Percentiles rank a stretch among this genome's conserved stretches.
These are phyloP conservation scores for Termitomyces eurrhizus DNA, from an alignment of 768 basidiomycete species.

Conservation along the genomic window DNA sequence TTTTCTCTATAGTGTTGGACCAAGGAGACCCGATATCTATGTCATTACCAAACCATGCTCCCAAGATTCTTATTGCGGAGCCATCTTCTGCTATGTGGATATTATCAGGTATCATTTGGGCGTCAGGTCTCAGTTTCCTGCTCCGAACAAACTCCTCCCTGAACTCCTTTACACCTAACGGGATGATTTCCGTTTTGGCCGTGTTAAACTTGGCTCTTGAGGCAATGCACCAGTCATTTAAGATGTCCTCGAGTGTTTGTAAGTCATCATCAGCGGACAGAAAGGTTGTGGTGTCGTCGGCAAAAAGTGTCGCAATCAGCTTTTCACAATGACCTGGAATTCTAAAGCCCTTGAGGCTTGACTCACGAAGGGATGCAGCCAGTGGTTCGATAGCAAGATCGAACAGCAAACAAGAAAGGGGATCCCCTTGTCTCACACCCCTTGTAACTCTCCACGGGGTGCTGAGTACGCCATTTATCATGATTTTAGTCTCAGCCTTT, in stretches of 20 bases:
- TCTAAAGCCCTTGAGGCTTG: neutral
- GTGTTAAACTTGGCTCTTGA: too few relatives aligned
- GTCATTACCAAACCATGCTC: neutral
- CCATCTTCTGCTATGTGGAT: neutral
- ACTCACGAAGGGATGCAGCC: neutral
- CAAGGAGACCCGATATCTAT: too few relatives aligned
- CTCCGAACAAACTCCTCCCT: neutral
- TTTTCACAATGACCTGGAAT: neutral
- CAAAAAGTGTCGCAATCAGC: neutral
- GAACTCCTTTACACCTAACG: too few relatives aligned
- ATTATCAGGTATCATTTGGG: neutral
- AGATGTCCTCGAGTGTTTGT: accelerated
- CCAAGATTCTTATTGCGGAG: accelerated
- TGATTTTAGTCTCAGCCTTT: too few relatives aligned
- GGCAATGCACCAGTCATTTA: too few relatives aligned
- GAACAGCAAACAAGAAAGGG: neutral
- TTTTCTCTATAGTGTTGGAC: too few relatives aligned
- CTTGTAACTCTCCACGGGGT: neutral
- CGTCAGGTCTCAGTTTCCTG: neutral
- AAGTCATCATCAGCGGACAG: neutral
- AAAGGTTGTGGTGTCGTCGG: neutral
- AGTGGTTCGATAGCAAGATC: neutral
- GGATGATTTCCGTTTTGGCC: too few relatives aligned
- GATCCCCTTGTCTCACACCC: neutral
- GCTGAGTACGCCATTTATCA: neutral